Base-by-base conservation (phyloP, 108 stramenopile genomes). In the Mediolabrus comicus region DNA sequence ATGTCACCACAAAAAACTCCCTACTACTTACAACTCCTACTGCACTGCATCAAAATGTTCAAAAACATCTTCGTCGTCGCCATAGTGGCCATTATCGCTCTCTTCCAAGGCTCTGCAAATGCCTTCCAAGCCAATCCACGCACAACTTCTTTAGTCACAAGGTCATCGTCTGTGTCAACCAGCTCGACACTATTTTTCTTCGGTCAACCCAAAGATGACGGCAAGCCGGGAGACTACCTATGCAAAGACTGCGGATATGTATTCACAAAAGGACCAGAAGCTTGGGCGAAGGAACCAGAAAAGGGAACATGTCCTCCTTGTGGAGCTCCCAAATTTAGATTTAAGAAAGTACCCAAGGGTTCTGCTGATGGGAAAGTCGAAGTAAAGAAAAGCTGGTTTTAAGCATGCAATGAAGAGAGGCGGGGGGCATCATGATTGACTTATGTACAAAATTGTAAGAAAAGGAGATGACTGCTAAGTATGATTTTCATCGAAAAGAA, bases 271-370 rank as follows among this genome's bases (percentile, higher is more conserved):
- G 92, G 92, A 35, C 86, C 90, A 24, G 77, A 84, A 17, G 92
- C 86, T 24, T 94, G 92, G 92, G 88, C 85, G 3, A 82, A 82
- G 17, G 66, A 88, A 0, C 63, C 68, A 14, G 82, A 87, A 13
- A 86, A 80, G 28, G 87, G 75, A 26, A 66, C 41, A 16, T 94
- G 92, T 64, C 92, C 92, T 10, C 90, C 89, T 1, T 94, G 92
- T 59, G 92, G 92, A 17, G 83, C 89, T 12, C 77, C 77, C 6
- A 94, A 94, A 66, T 74, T 71, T 38, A 72, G 92, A 25, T 94
- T 94, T 75, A 94, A 94, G 67, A 94, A 91, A 60, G 84, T 94
- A n/a, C 85, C 92, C 0, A 94, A 94, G 65, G 92, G 92, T 34
- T 80, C 84, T 11, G 75, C 67, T 12, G 71, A 77, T 38, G 83